Evolutionary conservation across 1,284 basidiomycete species (phyloP).

Genomic region (Sanghuangporus baumii): DNA sequence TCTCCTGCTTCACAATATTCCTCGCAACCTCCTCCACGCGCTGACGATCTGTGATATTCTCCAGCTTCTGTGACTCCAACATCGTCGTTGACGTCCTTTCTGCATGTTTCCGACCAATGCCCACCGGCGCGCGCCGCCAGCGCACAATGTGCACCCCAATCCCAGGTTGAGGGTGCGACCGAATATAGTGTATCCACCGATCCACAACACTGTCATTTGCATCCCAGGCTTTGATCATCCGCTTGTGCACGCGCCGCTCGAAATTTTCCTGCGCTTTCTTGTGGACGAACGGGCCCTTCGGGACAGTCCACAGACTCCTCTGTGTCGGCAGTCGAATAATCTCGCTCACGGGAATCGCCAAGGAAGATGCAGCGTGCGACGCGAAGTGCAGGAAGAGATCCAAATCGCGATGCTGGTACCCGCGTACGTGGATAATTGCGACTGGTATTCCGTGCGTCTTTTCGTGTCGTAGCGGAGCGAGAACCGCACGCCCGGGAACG

Average conservation of each 20-base stretch:
- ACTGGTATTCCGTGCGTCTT: slow-evolving; percentile 73
- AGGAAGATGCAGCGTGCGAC: slow-evolving; percentile 74
- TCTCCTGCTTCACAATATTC: slow-evolving; percentile 43
- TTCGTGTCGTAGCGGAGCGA: slow-evolving; percentile 37
- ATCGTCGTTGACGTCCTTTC: slow-evolving; percentile 38
- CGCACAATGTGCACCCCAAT: slow-evolving; percentile 82
- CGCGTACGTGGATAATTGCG: slow-evolving; percentile 80
- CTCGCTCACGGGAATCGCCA: slow-evolving; percentile 78
- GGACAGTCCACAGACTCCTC: slow-evolving; percentile 83
- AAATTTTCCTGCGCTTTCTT: slow-evolving; percentile 98
- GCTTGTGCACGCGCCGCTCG: slow-evolving; percentile 77
- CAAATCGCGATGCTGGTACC: slow-evolving; percentile 65
- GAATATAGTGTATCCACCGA: slow-evolving; percentile 78
- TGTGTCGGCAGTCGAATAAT: slow-evolving; percentile 71
- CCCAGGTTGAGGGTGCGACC: slow-evolving; percentile 74
- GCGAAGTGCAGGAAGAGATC: slow-evolving; percentile 85
- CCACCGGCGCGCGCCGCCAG: slow-evolving; percentile 70
- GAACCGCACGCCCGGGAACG: slow-evolving; percentile 12
- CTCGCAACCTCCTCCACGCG: slow-evolving; percentile 35
- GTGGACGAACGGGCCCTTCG: slow-evolving; percentile 83
- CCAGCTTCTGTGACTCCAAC: slow-evolving; percentile 24
- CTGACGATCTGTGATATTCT: slow-evolving; percentile 21
- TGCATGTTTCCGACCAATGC: slow-evolving; percentile 39
- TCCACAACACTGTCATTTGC: slow-evolving; percentile 77
- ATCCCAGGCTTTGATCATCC: slow-evolving; percentile 90